Percentiles rank a stretch among this genome's conserved stretches.
Evolutionary conservation across 1,284 basidiomycete genomes (phyloP).

Genomic region (Grifola frondosa): DNA sequence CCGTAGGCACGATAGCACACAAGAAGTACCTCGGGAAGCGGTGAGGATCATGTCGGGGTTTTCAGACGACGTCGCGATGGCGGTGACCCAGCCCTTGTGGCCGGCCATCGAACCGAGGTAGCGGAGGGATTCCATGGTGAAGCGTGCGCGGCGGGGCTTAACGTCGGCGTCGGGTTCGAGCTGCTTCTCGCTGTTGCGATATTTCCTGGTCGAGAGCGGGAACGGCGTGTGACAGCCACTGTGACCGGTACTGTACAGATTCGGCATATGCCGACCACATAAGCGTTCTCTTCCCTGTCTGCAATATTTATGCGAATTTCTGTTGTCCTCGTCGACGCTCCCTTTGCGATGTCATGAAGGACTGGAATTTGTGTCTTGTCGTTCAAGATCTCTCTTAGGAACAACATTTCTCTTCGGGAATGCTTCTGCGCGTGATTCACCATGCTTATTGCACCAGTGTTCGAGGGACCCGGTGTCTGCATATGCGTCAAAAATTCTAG

Average conservation of each 20-base stretch:
- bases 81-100: slow-evolving; percentile 97
- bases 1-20: slow-evolving; percentile 15
- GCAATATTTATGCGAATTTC: slow-evolving; percentile 55
- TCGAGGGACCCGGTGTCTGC: no score
- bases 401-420: background rate
- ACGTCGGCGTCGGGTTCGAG: slow-evolving; percentile 34
- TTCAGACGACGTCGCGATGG: slow-evolving; percentile 95
- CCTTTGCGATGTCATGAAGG: background rate
- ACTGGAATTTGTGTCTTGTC: no score
- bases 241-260: slow-evolving; percentile 50
- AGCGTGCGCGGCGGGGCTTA: slow-evolving; percentile 27
- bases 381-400: slow-evolving; percentile 75
- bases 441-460: background rate
- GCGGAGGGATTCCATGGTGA: slow-evolving; percentile 83
- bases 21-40: slow-evolving; percentile 82
- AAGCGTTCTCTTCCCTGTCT: slow-evolving; percentile 23
- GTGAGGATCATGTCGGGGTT: slow-evolving; percentile 97
- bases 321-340: slow-evolving; percentile 23
- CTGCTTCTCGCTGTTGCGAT: slow-evolving; percentile 31
- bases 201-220: slow-evolving; percentile 14
- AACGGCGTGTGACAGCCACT: slow-evolving; percentile 56
- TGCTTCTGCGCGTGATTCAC: background rate
- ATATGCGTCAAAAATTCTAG: no score
- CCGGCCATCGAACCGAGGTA: slow-evolving; percentile 92
- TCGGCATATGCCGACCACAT: slow-evolving; percentile 34